Percentiles rank a stretch among this genome's conserved stretches.
Conservation (phyloP, 148 eudicot species). For the Bassia scoparia region DNA sequence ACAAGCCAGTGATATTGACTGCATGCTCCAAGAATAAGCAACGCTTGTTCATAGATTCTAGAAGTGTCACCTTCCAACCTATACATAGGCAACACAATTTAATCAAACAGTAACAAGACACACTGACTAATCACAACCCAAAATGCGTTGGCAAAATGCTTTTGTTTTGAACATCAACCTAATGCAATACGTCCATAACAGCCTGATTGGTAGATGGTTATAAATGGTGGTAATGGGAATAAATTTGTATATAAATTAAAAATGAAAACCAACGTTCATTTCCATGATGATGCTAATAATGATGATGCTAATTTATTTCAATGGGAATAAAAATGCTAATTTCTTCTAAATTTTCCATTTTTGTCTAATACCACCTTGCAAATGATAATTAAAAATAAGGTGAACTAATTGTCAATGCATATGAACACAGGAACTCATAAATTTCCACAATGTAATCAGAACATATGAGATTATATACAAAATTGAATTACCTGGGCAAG, state of each 20-base stretch:
- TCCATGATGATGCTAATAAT: too few species aligned
- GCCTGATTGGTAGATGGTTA: too few species aligned
- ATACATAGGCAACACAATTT: constrained; percentile 1
- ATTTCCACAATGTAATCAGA: background rate
- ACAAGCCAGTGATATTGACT: constrained; percentile 46
- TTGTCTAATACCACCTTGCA: too few species aligned
- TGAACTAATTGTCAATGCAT: background rate
- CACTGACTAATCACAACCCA: background rate
- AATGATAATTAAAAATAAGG: too few species aligned
- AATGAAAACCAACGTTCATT: too few species aligned
- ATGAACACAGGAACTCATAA: background rate
- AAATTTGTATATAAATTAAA: too few species aligned
- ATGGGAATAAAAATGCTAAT: too few species aligned
- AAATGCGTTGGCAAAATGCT: background rate
- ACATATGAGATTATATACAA: background rate
- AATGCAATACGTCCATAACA: too few species aligned
- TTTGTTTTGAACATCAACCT: too few species aligned
- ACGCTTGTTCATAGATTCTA: constrained; percentile 86
- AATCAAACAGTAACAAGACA: background rate
- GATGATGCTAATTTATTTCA: too few species aligned
- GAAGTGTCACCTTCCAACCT: constrained; percentile 79
- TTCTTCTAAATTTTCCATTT: too few species aligned
- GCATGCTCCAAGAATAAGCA: constrained; percentile 85
- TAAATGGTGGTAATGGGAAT: too few species aligned
- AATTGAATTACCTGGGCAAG: constrained; percentile 63